Percentiles rank a stretch among this genome's conserved stretches.
Conservation (phyloP, 805 yeast genomes). For the Ogataea sp. region DNA sequence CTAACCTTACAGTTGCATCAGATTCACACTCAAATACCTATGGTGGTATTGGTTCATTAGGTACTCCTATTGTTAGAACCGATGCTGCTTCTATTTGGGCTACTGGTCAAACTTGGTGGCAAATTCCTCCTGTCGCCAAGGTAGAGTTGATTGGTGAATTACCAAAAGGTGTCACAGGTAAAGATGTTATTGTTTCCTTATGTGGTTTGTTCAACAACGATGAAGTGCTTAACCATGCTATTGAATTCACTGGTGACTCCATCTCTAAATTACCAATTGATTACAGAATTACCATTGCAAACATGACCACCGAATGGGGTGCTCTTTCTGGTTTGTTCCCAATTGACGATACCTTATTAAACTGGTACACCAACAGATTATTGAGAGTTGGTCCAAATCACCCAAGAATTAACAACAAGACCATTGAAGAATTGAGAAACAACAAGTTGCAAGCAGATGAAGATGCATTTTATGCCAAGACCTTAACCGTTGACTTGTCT, state of each 20-base stretch:
- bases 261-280: conserved; percentile 64
- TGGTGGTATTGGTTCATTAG: conserved; percentile 93
- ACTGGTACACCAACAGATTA: conserved; percentile 69
- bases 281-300: conserved; percentile 86
- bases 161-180: conserved; percentile 87
- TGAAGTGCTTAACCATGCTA: conserved; percentile 89
- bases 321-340: conserved; percentile 96
- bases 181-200: conserved; percentile 92
- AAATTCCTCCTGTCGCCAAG: conserved; percentile 96
- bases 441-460: conserved; percentile 48
- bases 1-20: conserved; percentile 88
- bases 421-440: conserved; percentile 45
- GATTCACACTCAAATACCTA: conserved; percentile 97
- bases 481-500: conserved; percentile 68
- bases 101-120: conserved; percentile 99
- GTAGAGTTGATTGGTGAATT: conserved; percentile 79
- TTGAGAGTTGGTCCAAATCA: conserved; percentile 42
- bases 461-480: conserved; percentile 85
- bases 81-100: conserved; percentile 99
- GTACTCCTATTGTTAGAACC: conserved; percentile 96
- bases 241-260: conserved; percentile 86
- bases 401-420: conserved; percentile 65
- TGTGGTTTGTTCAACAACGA: conserved; percentile 92
- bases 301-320: conserved; percentile 99
- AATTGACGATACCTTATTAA: conserved; percentile 70